A percentile compares a stretch with the other conserved stretches of the same genome.
phyloP scores from a whole-genome alignment of 225 moss, liverwort and hornwort genomes.

The Sphagnum contortum region DNA sequence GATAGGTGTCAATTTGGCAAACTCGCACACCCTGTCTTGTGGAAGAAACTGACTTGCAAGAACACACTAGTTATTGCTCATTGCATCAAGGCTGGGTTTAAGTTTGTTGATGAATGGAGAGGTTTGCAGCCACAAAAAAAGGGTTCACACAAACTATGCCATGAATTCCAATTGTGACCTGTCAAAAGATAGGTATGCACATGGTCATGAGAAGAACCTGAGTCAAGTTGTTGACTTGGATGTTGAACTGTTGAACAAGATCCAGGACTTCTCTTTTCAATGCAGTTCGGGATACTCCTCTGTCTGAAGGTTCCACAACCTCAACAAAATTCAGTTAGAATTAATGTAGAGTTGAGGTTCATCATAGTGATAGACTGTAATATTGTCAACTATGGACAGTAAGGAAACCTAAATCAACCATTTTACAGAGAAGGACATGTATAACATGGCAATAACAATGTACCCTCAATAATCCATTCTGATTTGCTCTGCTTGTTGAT shows the following conservation, averaged over 20 bases:
- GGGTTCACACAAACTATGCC: too few species aligned
- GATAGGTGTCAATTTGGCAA: conserved; percentile 87
- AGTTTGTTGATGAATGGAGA: too few species aligned
- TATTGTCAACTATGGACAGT: too few species aligned
- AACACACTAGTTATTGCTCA: too few species aligned
- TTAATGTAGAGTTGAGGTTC: background rate
- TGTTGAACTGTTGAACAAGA: conserved; percentile 66
- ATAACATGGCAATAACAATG: background rate
- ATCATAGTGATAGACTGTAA: too few species aligned
- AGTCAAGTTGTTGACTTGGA: conserved; percentile 87
- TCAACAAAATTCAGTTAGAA: background rate
- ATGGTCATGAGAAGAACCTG: conserved; percentile 33
- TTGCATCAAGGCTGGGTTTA: too few species aligned
- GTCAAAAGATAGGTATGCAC: too few species aligned
- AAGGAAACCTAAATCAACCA: too few species aligned
- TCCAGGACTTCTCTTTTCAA: conserved; percentile 69
- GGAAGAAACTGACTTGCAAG: conserved; percentile 67
- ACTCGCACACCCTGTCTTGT: conserved; percentile 93
- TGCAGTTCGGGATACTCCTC: conserved; percentile 12
- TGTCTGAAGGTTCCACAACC: conserved; percentile 24
- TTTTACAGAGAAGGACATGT: too few species aligned
- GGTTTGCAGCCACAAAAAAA: too few species aligned
- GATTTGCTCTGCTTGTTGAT: conserved; percentile 81
- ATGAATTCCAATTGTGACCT: too few species aligned
- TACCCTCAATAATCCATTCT: conserved; percentile 81